Evolutionary conservation across 2,329 filamentous ascomycete genomes (phyloP).

Genomic region (Dactylellina cionopaga): DNA sequence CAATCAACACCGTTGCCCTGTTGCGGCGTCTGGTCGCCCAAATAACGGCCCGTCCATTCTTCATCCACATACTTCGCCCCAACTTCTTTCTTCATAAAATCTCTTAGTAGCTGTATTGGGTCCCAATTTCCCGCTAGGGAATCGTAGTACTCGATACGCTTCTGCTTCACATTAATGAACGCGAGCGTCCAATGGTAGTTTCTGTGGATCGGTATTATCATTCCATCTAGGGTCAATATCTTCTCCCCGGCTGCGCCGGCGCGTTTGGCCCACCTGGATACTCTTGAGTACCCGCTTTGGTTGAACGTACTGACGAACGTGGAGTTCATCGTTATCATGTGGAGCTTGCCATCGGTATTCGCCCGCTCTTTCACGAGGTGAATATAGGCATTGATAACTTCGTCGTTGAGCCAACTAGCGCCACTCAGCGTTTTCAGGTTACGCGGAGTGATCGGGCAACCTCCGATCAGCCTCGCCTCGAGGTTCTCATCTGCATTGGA

Average conservation of each 20-base stretch:
- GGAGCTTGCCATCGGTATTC: conserved; percentile 38
- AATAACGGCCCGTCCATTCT: conserved; percentile 54
- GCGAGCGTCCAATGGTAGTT: conserved; percentile 56
- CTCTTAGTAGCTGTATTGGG: conserved; percentile 42
- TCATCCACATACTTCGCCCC: conserved; percentile 38
- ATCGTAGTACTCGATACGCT: conserved; percentile 57
- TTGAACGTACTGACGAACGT: conserved; percentile 51
- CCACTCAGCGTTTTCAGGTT: conserved; percentile 48
- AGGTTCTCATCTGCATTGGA: background rate
- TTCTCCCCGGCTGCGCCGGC: conserved; percentile 44
- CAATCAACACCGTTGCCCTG: conserved; percentile 55
- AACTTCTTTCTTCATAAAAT: conserved; percentile 54
- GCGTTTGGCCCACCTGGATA: conserved; percentile 53
- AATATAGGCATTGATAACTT: conserved; percentile 56
- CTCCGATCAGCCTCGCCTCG: conserved; percentile 25
- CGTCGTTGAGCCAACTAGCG: conserved; percentile 56
- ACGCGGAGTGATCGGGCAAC: conserved; percentile 43
- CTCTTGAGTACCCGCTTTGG: conserved; percentile 43
- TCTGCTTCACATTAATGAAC: conserved; percentile 55
- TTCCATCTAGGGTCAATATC: conserved; percentile 53
- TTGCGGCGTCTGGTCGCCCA: conserved; percentile 45
- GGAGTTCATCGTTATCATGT: conserved; percentile 50
- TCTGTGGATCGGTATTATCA: conserved; percentile 55
- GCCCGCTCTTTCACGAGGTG: conserved; percentile 54
- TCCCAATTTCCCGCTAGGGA: conserved; percentile 54